These are phyloP conservation scores for Talaromyces sp. DNA, from an alignment of 2,329 filamentous ascomycete species.

Conservation along the genomic window DNA sequence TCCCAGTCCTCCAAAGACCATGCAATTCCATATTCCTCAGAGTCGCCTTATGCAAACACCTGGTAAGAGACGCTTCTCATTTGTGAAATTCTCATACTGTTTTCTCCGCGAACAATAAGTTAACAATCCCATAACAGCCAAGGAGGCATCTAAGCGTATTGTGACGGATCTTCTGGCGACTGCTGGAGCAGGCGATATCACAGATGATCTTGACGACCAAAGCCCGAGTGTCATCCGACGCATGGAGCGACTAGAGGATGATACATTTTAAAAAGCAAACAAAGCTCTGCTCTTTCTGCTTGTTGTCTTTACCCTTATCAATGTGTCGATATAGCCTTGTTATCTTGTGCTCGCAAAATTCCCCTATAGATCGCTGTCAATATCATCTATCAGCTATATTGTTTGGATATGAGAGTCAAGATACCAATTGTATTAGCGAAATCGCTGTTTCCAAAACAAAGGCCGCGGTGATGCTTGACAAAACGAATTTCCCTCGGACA, in stretches of 20 bases:
- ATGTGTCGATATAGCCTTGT: not conserved
- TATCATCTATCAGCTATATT: not conserved
- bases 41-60: constrained; percentile 53
- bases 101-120: not conserved
- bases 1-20: constrained; percentile 83
- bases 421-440: too few relatives aligned
- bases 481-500: too few relatives aligned
- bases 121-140: constrained; percentile 37
- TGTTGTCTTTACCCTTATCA: too few relatives aligned
- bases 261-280: constrained; percentile 46
- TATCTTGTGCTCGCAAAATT: not conserved
- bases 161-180: constrained; percentile 52
- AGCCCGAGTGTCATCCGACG: constrained; percentile 51
- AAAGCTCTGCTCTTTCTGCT: too few relatives aligned
- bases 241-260: constrained; percentile 46
- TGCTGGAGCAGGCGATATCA: constrained; percentile 47
- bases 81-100: not conserved
- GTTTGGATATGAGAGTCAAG: too few relatives aligned
- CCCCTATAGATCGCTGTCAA: not conserved
- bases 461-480: too few relatives aligned
- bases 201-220: constrained; percentile 41
- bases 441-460: too few relatives aligned
- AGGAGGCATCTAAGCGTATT: constrained; percentile 54
- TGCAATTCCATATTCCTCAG: constrained; percentile 57
- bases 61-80: constrained; percentile 34